Evolutionary conservation across 176 grass and related monocot genomes (phyloP).

Genomic region (maize (Zea mays)): DNA sequence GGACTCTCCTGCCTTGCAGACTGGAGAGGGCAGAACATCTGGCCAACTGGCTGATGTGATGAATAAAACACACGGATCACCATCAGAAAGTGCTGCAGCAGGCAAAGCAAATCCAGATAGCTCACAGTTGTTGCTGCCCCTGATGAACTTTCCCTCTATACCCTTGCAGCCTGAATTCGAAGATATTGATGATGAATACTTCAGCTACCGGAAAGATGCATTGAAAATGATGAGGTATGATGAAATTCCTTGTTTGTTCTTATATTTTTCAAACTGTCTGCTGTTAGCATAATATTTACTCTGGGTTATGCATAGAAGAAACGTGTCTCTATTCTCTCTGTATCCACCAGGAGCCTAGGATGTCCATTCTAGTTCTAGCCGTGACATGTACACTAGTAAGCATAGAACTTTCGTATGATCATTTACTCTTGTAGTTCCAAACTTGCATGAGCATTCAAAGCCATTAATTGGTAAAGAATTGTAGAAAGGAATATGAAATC

Average conservation of each 20-base stretch:
- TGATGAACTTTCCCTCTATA: constrained; percentile 40
- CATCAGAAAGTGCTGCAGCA: constrained; percentile 18
- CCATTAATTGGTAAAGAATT: not conserved
- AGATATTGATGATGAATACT: constrained; percentile 65
- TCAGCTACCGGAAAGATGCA: constrained; percentile 78
- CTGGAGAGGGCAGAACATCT: constrained; percentile 35
- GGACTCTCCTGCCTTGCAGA: constrained; percentile 45
- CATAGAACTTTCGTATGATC: not conserved
- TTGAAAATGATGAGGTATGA: constrained; percentile 83
- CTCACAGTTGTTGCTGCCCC: constrained; percentile 32
- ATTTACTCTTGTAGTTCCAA: constrained; percentile 14
- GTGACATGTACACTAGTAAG: not conserved
- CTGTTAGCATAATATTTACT: not conserved
- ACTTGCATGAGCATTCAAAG: constrained; percentile 11
- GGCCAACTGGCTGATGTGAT: constrained; percentile 35
- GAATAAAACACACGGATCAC: constrained; percentile 30
- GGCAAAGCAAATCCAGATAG: constrained; percentile 41
- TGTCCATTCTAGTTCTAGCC: not conserved
- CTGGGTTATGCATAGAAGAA: constrained; percentile 3
- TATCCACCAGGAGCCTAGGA: constrained; percentile 18
- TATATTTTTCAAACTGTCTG: not conserved
- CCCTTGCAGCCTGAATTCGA: constrained; percentile 66
- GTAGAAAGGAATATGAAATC: constrained; percentile 22
- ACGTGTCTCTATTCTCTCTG: not conserved
- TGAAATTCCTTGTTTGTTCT: constrained; percentile 25